Base-by-base conservation (phyloP, 2,329 filamentous ascomycete species). In the Lachnellula occidentalis region DNA sequence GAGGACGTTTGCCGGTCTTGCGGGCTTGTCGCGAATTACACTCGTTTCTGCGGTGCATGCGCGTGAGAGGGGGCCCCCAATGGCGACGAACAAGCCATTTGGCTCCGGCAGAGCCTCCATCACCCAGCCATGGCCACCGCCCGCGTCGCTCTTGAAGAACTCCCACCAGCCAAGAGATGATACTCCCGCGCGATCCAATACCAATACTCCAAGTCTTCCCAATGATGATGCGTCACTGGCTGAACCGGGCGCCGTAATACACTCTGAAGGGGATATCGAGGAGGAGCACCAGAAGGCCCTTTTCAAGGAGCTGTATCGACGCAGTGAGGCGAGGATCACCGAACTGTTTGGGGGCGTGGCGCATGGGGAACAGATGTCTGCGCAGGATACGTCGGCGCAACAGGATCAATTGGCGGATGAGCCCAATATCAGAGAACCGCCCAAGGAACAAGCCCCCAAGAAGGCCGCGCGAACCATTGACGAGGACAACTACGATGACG, bases 401-500 rank as follows among this genome's bases (percentile, higher is more conserved):
- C 58, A 64, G 31, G 65, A 67, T 36, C 67, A 69, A 60, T 69
- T 67, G 68, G 73, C 65, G 74, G 82, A 68, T 76, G 81, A 66
- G 71, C 71, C 57, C 78, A 82, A 69, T 56, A 66, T 72, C 59
- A 77, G 75, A 53, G 76, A 81, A 64, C 74, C 79, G 53, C 74
- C 57, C n/a, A 62, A 61, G 56, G 60, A 64, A 82, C 63, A 69
- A 76, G 62, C 73, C 66, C 70, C 67, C 60, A 96, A 94, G 74
- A 87, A 88, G 72, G 79, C 83, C 46, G 87, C 87, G 70, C 81
- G 89, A 66, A 78, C 83, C 69, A 91, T 92, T 78, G 84, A 91
- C 64, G 89, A 92, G 69, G 87, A 91, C 65, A 87, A 92, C 72
- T 92, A 92, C 67, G 88, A 87, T 62, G 88, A 92, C 65, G 91